Evolutionary conservation across 129 eudicot species (phyloP), one percentile per base, ranked within the genome.

Genomic region (Arctium lappa): DNA sequence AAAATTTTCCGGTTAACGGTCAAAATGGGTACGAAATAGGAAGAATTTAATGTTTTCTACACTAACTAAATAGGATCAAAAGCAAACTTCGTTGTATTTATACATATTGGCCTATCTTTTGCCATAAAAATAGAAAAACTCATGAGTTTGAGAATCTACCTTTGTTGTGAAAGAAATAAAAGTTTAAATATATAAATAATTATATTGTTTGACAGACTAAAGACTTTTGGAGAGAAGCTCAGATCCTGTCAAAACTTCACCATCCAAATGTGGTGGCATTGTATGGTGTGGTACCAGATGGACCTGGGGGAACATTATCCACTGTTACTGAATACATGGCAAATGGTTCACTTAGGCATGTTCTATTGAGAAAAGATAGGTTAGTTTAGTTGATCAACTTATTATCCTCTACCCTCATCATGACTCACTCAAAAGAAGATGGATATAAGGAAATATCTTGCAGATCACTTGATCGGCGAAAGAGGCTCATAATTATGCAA

Each of bases 171-270:
- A 27, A 56, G 8, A 50, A 50, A 56, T 56, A 56, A 56, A 15
- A 15, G 7, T 53, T 53, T 3, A 53, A 53, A 15, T 42, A 8
- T 42, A 42, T 42, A 50, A 0, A 53, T 53, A 2, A 3, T 50
- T 3, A 3, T 3, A 3, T 81, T 77, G 22, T 46, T 37, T 68
- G 4, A 39, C 86, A 88, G 97, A 85, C 88, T 7, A 91, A 91
- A 80, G 97, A 91, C 74, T 91, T 89, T 78, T 89, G 97, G 93
- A 89, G 97, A 80, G 97, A 91, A 89, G 93, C 97, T 71, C 87
- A 89, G 53, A 89, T 91, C 63, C 89, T 91, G 44, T 89, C 93
- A n/a, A 88, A 74, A 75, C 97, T 91, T 73, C 97, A 91, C 82
- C 97, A 91, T 80, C 97, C 97, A 40, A 91, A 91, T 81, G 88